Percentiles rank a stretch among this genome's conserved stretches.
phyloP scores from a whole-genome alignment of 1,284 basidiomycete species.

The Vanrija sp. region DNA sequence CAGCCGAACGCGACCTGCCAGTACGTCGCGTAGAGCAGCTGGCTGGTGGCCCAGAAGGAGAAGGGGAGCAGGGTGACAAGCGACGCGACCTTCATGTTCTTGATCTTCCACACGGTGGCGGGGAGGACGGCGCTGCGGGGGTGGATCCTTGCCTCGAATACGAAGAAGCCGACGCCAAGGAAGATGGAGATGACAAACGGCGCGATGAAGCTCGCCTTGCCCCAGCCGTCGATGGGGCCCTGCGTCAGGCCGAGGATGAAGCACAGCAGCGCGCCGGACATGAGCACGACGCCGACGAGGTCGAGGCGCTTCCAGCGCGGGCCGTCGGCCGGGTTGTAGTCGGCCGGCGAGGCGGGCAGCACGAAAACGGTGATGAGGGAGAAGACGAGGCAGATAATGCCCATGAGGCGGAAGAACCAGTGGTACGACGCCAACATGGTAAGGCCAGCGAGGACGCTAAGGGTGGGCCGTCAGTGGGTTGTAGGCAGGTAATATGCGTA shows the following conservation, averaged over 20 bases:
- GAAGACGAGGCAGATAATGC: conserved; percentile 26
- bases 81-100: conserved; percentile 31
- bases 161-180: conserved; percentile 38
- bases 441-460: conserved; percentile 30
- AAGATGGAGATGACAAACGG: conserved; percentile 39
- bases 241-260: conserved; percentile 25
- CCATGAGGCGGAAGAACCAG: conserved; percentile 46
- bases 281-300: conserved; percentile 20
- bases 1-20: conserved; percentile 24
- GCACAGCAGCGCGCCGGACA: conserved; percentile 16
- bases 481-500: too few species aligned
- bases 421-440: conserved; percentile 33
- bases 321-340: conserved; percentile 13
- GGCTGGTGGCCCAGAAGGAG: conserved; percentile 37
- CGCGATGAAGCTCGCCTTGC: conserved; percentile 21
- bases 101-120: conserved; percentile 32
- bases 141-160: conserved; percentile 34
- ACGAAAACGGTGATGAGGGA: conserved; percentile 24
- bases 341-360: conserved; percentile 30
- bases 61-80: conserved; percentile 28
- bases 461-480: too few species aligned
- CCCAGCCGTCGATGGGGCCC: conserved; percentile 27
- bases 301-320: conserved; percentile 25
- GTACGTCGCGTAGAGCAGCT: conserved; percentile 33
- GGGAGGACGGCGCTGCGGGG: conserved; percentile 31